Evolutionary conservation across 371 early-diverging fungal genomes (phyloP), one percentile per base, ranked within the genome.

Genomic region (Apophysomyces ossiformis): DNA sequence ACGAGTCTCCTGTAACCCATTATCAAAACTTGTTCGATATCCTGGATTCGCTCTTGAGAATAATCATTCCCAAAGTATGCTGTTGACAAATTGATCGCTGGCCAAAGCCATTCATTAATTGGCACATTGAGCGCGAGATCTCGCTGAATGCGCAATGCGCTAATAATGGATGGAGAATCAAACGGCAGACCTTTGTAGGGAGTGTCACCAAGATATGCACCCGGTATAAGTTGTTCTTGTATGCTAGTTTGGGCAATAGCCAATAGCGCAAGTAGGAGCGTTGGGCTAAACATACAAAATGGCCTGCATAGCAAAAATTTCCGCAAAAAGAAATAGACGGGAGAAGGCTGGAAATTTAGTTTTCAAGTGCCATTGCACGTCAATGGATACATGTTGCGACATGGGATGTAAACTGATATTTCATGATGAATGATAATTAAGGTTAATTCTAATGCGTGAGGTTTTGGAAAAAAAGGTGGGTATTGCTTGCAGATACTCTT

Each of bases 1-100:
- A 73, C 70, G 7, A 82, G 58, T n/a, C 82, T 69, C 11, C 68
- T 71, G 43, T 82, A 82, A 0, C 82, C 82, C 69, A 74, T 70
- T 2, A 45, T 6, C 7, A 79, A 61, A 5, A 77, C 36, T 6
- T 67, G 38, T 18, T 66, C 57, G 0, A 74, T 46, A 41, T 67
- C 43, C 36, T 60, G 50, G 7, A 78, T 11, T 45, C 60, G 61
- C 2, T 58, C 47, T 11, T 44, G 41, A 5, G 79, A 72, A 46
- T 64, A 79, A 45, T 82, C 63, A 16, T 66, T 69, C 44, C 71
- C 69, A 64, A 82, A 79, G 63, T 72, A 82, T 59, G 71, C 69
- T 37, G 67, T 64, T 7, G 72, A 64, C 15, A 82, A 45, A 21
- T 72, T 58, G 8, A 82, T 39, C 15, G 82, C 73, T n/a, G 82